These are phyloP conservation scores for Vitis amurensis DNA, from an alignment of 164 flowering plant genomes.

Conservation along the genomic window DNA sequence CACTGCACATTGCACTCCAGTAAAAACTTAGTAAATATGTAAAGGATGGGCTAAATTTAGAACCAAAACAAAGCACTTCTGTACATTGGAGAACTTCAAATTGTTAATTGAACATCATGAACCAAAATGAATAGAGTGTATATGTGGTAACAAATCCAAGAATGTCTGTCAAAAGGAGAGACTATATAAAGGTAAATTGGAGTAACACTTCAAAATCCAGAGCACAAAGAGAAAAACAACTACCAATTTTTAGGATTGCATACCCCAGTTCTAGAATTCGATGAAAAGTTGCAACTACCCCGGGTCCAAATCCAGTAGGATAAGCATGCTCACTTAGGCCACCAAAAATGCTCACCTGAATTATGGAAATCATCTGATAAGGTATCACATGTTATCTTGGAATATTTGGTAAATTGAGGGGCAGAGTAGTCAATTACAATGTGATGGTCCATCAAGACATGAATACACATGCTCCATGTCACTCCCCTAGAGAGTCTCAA, in stretches of 20 bases:
- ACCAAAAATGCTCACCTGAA: constrained; percentile 65
- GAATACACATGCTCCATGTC: constrained; percentile 42
- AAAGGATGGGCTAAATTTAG: too few relatives aligned
- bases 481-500: constrained; percentile 22
- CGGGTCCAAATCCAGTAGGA: constrained; percentile 80
- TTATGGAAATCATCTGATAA: constrained; percentile 8
- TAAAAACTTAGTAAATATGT: too few relatives aligned
- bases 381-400: constrained; percentile 1
- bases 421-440: constrained; percentile 38
- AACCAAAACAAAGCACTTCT: too few relatives aligned
- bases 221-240: not conserved
- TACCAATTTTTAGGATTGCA: constrained; percentile 6
- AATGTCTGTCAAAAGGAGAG: too few relatives aligned
- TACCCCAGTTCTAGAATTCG: constrained; percentile 69
- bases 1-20: too few relatives aligned
- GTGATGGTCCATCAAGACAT: constrained; percentile 42
- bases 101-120: too few relatives aligned
- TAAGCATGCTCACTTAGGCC: constrained; percentile 27
- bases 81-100: too few relatives aligned
- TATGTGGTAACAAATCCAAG: too few relatives aligned
- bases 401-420: not conserved
- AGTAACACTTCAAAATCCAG: too few relatives aligned
- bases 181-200: too few relatives aligned
- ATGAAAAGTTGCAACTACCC: constrained; percentile 71
- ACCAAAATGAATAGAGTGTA: too few relatives aligned